Conservation (phyloP, 805 yeast genomes). For the Candida quercuum region DNA sequence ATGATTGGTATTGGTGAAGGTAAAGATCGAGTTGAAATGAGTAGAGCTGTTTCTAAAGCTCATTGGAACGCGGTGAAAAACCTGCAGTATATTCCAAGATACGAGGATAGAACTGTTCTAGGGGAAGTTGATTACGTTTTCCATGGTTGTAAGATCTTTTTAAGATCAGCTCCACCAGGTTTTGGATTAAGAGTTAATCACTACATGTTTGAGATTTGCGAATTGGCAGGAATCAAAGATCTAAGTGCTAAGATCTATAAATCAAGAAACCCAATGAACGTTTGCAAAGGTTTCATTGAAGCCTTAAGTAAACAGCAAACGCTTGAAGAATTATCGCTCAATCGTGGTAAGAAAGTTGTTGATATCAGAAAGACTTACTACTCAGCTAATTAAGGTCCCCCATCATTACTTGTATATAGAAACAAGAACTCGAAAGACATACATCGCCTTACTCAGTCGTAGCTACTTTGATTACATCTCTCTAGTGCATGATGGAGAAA, state of each 20-base stretch:
- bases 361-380: conserved; percentile 90
- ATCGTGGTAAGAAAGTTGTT: conserved; percentile 91
- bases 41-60: conserved; percentile 75
- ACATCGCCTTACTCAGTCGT: not conserved
- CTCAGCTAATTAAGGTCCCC: conserved; percentile 33
- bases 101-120: conserved; percentile 85
- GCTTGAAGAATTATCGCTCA: conserved; percentile 80
- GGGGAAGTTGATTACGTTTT: conserved; percentile 78
- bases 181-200: conserved; percentile 91
- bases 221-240: conserved; percentile 91
- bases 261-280: conserved; percentile 92
- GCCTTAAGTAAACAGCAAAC: conserved; percentile 79
- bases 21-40: conserved; percentile 71
- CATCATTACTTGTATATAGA: conserved; percentile 1
- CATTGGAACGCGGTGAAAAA: conserved; percentile 93
- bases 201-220: conserved; percentile 84
- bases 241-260: conserved; percentile 86
- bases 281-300: conserved; percentile 82
- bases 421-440: not conserved
- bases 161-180: conserved; percentile 89
- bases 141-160: conserved; percentile 79
- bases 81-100: conserved; percentile 73
- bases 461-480: too few relatives aligned
- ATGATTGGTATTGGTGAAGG: conserved; percentile 96
- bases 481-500: not conserved